Base-by-base conservation (phyloP, 2,329 filamentous ascomycete genomes). In the Exophiala sp. region DNA sequence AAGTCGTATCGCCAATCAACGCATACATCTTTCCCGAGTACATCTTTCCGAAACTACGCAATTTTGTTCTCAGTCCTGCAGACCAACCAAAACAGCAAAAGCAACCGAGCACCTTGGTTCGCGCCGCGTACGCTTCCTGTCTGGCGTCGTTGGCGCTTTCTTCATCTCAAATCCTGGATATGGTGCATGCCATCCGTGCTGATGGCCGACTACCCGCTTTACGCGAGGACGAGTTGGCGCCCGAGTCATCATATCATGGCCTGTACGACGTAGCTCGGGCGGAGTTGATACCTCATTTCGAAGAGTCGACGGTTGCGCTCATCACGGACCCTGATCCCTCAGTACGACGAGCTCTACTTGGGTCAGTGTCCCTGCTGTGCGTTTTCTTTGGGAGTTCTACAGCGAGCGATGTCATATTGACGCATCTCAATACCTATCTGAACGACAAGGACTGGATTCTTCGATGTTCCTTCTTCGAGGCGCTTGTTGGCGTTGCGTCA, bases 381-480 rank as follows among this genome's bases (percentile, higher is more conserved):
- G 84, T 96, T 62, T 97, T 99, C 71, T 97, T 99, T 62, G 91
- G 90, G 2, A 91, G 88, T 57, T 81, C 86, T n/a, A 87, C 91
- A 65, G 88, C 92, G 1, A 96, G 95, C 68, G 94, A 99, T 66
- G 89, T 99, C n/a, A 85, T 99, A 12, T 76, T 99, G 18, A 95
- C 91, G 32, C 94, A 99, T 72, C 77, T 99, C 24, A 97, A 97
- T 66, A 99, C 94, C 0, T 99, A 99, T 65, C 75, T 99, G 7
- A 99, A 99, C 62, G 94, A 97, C 65, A 84, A 87, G 39, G 91
- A 99, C 68, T 99, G 94, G 94, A 90, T 90, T 69, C 75, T 99
- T 32, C 96, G 96, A 69, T 96, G 91, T 65, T 91, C 92, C 2
- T 97, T 97, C 68, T 96, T 99, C 65, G 91, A 96, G 66, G 89